These are phyloP conservation scores for Colletotrichum tabaci DNA, from an alignment of 2,329 filamentous ascomycete genomes.

Conservation along the genomic window DNA sequence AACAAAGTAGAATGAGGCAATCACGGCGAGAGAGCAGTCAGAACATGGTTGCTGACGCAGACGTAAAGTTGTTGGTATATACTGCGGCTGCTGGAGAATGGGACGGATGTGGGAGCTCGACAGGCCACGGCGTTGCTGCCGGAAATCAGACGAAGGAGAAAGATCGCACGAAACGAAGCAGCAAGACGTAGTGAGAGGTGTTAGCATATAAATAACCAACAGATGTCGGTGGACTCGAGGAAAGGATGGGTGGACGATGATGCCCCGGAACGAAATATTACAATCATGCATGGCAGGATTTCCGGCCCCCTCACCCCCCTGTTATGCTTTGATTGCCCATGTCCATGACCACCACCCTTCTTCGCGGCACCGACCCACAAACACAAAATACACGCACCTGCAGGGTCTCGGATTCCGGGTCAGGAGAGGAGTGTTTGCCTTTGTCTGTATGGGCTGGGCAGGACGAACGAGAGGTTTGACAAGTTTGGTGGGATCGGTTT, in stretches of 20 bases:
- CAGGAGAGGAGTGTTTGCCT: neutral
- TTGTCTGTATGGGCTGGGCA: neutral
- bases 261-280: neutral
- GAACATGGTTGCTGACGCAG: neutral
- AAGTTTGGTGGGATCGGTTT: neutral
- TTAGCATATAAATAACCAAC: neutral
- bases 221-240: neutral
- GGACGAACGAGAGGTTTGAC: neutral
- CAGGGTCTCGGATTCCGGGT: too few relatives aligned
- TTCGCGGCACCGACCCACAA: neutral
- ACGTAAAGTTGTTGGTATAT: neutral
- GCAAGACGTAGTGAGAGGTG: neutral
- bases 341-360: neutral
- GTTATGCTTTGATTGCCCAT: neutral
- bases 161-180: neutral
- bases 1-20: too few relatives aligned
- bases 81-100: neutral
- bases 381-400: neutral
- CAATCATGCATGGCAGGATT: conserved; percentile 3
- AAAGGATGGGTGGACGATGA: neutral
- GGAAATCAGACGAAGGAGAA: neutral
- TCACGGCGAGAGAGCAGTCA: neutral
- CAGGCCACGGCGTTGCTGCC: neutral
- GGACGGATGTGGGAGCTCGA: neutral
- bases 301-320: neutral